Base-by-base conservation (phyloP, 73 alveolate species). In the Urostyla sp. region DNA sequence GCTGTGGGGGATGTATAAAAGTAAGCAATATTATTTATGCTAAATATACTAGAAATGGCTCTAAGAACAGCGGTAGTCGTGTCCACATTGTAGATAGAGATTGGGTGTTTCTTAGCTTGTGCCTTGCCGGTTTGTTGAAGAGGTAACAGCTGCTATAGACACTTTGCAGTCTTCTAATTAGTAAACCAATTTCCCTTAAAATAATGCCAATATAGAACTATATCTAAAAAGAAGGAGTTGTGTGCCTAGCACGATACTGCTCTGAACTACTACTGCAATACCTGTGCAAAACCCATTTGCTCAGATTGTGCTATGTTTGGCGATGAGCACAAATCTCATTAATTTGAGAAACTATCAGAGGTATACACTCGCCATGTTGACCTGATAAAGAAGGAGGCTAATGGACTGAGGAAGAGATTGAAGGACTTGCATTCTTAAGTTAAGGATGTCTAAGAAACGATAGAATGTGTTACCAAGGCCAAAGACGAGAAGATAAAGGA, bases 271-370 rank as follows among this genome's bases (percentile, higher is more conserved):
- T 96, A 88, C 89, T 96, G 99, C 77, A 69, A 59, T n/a, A 94
- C 94, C 21, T 96, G 99, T 83, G 75, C 89, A 56, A 84, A 67
- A 54, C 98, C 99, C 18, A 85, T 96, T 27, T 96, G 99, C 87
- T 93, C 98, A 28, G 99, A 96, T 63, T 96, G 99, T 67, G 98
- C 97, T 24, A 93, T 96, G 98, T 91, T 96, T 90, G 94, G 94
- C 49, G 76, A 82, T 16, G 96, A 87, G 44, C 99, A 96, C 85
- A 91, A 95, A 89, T 86, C 50, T 34, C 99, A 96, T 83, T 90
- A 91, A 58, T 91, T 96, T 74, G 96, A 96, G 85, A 95, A 96
- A 46, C 80, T 96, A 4, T 69, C 76, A 49, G 90, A 67, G 52
- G 96, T 95, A 23, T 96, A 79, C 53, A 59, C 77, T 56, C 40